Evolutionary conservation across 805 yeast genomes (phyloP).

Genomic region (Lipomyces yamanashiensis): DNA sequence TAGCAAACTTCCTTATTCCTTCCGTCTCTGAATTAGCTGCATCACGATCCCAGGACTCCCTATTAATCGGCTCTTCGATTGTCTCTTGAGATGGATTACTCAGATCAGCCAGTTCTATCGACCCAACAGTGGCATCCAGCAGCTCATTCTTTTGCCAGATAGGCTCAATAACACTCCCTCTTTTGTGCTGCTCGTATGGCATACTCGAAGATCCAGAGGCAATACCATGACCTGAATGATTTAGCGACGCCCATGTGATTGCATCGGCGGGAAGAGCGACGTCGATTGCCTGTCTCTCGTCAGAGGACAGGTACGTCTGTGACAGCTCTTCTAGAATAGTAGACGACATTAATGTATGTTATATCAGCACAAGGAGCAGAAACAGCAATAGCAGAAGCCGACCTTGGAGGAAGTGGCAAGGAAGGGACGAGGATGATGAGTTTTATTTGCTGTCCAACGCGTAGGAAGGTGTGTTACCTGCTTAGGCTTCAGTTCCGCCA

Average conservation of each 20-base stretch:
- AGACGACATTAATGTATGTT: neutral
- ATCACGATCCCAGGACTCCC: neutral
- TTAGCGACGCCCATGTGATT: neutral
- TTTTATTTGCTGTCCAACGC: too few species aligned
- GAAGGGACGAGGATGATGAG: too few species aligned
- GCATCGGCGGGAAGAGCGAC: neutral
- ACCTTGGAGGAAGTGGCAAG: too few species aligned
- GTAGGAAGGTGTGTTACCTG: too few species aligned
- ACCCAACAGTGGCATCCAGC: neutral
- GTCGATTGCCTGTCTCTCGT: neutral
- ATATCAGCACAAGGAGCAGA: neutral
- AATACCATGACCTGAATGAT: neutral
- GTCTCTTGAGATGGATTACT: neutral
- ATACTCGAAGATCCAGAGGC: neutral
- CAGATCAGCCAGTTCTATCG: constrained; percentile 6
- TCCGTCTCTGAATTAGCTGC: neutral
- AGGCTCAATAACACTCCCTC: neutral
- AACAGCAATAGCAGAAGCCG: neutral
- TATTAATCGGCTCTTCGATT: neutral
- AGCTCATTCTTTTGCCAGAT: neutral
- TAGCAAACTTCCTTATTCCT: neutral
- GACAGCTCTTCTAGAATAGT: constrained; percentile 3
- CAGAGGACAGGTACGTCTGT: neutral
- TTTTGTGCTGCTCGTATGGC: neutral
- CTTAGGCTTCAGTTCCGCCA: too few species aligned